Evolutionary conservation across 2,329 filamentous ascomycete species (phyloP).

Genomic region (Aureobasidium vineae): DNA sequence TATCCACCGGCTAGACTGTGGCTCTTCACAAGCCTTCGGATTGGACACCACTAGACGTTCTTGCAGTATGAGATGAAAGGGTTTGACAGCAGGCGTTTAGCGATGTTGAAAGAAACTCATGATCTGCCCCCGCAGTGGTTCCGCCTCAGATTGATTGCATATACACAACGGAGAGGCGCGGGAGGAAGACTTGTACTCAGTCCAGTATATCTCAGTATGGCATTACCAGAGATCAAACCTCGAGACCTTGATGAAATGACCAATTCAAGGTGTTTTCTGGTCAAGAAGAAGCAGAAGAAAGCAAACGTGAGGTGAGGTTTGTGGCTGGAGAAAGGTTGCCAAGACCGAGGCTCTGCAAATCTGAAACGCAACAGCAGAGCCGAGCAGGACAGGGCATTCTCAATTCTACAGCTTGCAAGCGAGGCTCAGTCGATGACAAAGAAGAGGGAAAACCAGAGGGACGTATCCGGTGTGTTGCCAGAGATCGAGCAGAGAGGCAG

Average conservation of each 20-base stretch:
- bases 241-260: background rate
- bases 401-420: background rate
- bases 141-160: slow-evolving; percentile 15
- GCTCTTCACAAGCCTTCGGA: background rate
- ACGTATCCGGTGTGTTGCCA: background rate
- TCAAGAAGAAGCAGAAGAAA: background rate
- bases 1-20: slow-evolving; percentile 5
- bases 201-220: background rate
- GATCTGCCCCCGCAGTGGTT: slow-evolving; percentile 14
- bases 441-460: background rate
- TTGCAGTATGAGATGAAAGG: slow-evolving; percentile 17
- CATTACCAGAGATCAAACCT: too few species aligned
- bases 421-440: background rate
- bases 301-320: background rate
- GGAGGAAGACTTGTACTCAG: too few species aligned
- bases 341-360: slow-evolving; percentile 12
- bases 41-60: background rate
- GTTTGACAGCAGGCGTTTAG: slow-evolving; percentile 1
- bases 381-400: background rate
- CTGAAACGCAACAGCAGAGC: slow-evolving; percentile 24
- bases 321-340: background rate
- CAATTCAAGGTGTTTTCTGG: background rate
- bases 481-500: background rate
- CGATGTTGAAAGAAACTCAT: slow-evolving; percentile 14
- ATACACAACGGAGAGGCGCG: background rate